These are phyloP conservation scores for Musa beccarii DNA, from an alignment of 176 grass and related monocot genomes.

Conservation along the genomic window DNA sequence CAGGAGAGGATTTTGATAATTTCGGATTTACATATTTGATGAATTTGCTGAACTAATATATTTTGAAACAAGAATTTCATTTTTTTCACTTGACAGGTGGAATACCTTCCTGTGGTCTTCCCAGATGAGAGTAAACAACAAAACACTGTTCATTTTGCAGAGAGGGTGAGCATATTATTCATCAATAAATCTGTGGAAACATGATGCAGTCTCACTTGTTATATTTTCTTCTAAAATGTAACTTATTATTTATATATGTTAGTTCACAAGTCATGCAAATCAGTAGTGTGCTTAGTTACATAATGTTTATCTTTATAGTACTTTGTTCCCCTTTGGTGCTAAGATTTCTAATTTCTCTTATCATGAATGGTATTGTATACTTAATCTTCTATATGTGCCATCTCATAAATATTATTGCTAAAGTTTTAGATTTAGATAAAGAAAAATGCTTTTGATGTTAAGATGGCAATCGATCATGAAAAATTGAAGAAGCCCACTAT, in stretches of 20 bases:
- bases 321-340: too few relatives aligned
- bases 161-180: conserved; percentile 35
- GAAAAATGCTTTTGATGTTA: too few relatives aligned
- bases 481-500: too few relatives aligned
- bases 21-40: neutral
- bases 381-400: too few relatives aligned
- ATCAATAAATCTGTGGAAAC: neutral
- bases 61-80: neutral
- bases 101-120: conserved; percentile 76
- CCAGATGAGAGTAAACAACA: conserved; percentile 85
- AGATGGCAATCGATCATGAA: too few relatives aligned
- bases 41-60: neutral
- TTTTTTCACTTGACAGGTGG: conserved; percentile 47
- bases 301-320: neutral
- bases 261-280: too few relatives aligned
- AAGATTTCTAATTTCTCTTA: too few relatives aligned
- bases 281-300: neutral
- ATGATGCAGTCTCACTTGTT: neutral
- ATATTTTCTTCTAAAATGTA: neutral
- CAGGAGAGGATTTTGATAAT: neutral
- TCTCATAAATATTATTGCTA: too few relatives aligned
- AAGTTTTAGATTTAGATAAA: too few relatives aligned
- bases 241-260: neutral
- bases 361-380: too few relatives aligned
- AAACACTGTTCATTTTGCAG: conserved; percentile 62